These are phyloP conservation scores for Houttuynia cordata DNA, from an alignment of 164 flowering plant species.

Conservation along the genomic window DNA sequence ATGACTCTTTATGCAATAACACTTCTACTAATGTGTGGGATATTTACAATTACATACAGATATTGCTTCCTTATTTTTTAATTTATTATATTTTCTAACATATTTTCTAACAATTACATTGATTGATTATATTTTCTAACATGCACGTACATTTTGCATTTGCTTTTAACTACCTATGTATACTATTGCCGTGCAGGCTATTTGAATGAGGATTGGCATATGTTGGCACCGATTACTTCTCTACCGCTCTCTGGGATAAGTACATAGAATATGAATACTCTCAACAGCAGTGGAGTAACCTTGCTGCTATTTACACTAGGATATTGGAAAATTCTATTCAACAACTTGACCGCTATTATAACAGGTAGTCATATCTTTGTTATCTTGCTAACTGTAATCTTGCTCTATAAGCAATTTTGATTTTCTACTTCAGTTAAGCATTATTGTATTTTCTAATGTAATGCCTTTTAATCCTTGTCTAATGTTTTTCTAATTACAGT, in stretches of 20 bases:
- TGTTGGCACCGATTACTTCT: slow-evolving; percentile 93
- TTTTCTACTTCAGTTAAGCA: neutral
- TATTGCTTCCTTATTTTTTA: neutral
- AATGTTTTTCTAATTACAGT: slow-evolving; percentile 25
- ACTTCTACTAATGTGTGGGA: too few species aligned
- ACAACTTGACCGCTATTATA: slow-evolving; percentile 82
- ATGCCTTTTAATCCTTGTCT: neutral
- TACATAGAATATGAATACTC: slow-evolving; percentile 87
- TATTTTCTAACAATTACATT: slow-evolving; percentile 64
- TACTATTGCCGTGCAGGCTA: slow-evolving; percentile 56
- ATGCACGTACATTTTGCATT: slow-evolving; percentile 14
- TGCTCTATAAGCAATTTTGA: neutral
- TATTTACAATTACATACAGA: too few species aligned
- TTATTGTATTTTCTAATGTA: neutral
- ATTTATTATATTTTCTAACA: neutral
- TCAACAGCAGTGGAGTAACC: slow-evolving; percentile 81
- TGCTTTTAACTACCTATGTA: slow-evolving; percentile 12
- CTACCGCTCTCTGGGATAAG: slow-evolving; percentile 90
- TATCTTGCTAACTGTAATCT: neutral
- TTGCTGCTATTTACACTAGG: slow-evolving; percentile 79
- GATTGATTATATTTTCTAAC: slow-evolving; percentile 43
- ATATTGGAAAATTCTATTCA: slow-evolving; percentile 87
- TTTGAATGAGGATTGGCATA: slow-evolving; percentile 94
- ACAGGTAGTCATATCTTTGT: slow-evolving; percentile 34
- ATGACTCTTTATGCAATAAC: too few species aligned